These are phyloP conservation scores for Xylariales sp. DNA, from an alignment of 2,329 filamentous ascomycete genomes.

Conservation along the genomic window DNA sequence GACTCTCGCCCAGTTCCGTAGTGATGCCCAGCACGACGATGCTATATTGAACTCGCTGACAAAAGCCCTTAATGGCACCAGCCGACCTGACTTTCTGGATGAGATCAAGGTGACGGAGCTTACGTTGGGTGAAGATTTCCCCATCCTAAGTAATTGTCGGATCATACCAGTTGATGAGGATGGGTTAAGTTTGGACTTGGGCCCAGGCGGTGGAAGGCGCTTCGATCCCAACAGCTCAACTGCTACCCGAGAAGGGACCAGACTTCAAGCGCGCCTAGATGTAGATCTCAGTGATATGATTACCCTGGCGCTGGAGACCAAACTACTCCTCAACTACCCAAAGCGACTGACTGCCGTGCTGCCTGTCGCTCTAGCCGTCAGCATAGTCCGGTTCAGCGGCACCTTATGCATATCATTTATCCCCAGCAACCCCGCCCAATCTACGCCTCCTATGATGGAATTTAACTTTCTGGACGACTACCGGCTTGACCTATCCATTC, in stretches of 20 bases:
- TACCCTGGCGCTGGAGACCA: conserved; percentile 91
- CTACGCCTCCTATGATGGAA: conserved; percentile 80
- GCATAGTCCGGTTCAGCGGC: conserved; percentile 89
- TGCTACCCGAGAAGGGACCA: conserved; percentile 59
- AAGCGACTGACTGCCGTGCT: conserved; percentile 84
- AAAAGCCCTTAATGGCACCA: conserved; percentile 79
- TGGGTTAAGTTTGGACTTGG: conserved; percentile 51
- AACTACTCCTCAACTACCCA: conserved; percentile 89
- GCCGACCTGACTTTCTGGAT: conserved; percentile 86
- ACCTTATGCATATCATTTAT: conserved; percentile 93
- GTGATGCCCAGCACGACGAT: conserved; percentile 87
- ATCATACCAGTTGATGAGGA: conserved; percentile 89
- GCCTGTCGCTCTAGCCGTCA: conserved; percentile 87
- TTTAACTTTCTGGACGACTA: conserved; percentile 94
- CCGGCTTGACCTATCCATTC: conserved; percentile 75
- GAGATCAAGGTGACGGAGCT: conserved; percentile 93
- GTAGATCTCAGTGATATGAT: conserved; percentile 96
- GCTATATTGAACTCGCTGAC: conserved; percentile 83
- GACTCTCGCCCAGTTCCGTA: conserved; percentile 91
- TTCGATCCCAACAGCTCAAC: conserved; percentile 42
- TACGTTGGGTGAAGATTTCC: conserved; percentile 92
- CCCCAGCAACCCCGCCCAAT: conserved; percentile 64
- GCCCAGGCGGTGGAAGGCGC: conserved; percentile 35
- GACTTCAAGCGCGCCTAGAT: conserved; percentile 92
- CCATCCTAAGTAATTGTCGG: conserved; percentile 96